Evolutionary conservation across 768 basidiomycete genomes (phyloP).

Genomic region (Kwoniella sp.): DNA sequence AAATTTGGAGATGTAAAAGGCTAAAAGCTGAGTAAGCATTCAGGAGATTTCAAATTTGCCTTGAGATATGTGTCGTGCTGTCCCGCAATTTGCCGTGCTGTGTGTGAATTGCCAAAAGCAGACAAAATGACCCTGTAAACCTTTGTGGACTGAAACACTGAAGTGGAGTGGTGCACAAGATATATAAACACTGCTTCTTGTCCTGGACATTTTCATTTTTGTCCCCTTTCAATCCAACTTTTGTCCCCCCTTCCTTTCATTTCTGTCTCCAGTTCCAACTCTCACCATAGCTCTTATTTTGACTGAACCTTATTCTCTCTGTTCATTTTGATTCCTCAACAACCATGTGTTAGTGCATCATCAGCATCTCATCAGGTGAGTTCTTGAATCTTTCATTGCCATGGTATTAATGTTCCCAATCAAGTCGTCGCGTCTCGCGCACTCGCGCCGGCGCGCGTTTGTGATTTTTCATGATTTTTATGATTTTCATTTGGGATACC

Average conservation of each 20-base stretch:
- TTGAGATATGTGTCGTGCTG: no score
- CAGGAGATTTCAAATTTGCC: background rate
- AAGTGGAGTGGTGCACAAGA: background rate
- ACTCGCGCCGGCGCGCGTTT: background rate
- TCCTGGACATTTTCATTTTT: background rate
- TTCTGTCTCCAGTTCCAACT: background rate
- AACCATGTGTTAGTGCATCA: background rate
- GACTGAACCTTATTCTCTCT: background rate
- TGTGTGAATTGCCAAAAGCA: background rate
- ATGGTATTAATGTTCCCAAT: background rate
- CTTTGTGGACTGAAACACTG: background rate
- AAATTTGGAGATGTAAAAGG: no score
- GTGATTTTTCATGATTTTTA: background rate
- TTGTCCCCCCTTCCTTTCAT: background rate
- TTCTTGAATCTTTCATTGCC: background rate
- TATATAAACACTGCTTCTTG: background rate
- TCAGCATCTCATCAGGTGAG: background rate
- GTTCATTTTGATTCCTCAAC: background rate
- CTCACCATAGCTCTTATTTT: background rate
- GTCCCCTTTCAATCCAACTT: no score
- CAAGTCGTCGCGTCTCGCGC: background rate
- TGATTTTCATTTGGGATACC: background rate
- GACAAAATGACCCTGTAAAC: background rate
- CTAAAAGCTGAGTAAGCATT: conserved; percentile 1
- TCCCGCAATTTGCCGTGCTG: no score